Percentiles rank a stretch among this genome's conserved stretches.
phyloP scores from a whole-genome alignment of 2,329 filamentous ascomycete species.

The Didymella lethalis region DNA sequence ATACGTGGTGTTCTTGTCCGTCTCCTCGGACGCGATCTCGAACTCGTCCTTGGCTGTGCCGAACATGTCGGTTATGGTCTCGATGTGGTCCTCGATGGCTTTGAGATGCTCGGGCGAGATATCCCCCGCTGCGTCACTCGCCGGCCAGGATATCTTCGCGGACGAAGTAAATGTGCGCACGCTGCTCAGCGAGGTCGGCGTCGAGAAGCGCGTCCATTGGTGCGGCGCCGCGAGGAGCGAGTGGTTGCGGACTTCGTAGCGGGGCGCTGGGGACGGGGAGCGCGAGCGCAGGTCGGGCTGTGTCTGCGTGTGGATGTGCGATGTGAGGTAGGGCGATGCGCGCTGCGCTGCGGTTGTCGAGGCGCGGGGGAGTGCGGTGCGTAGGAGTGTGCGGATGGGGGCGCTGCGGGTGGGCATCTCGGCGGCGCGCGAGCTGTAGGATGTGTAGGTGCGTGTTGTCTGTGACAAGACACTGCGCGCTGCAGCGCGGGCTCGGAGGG shows the following conservation, averaged over 20 bases:
- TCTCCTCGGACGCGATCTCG: slow-evolving; percentile 62
- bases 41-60: slow-evolving; percentile 54
- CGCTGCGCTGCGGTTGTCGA: slow-evolving; percentile 34
- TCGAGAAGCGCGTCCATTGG: slow-evolving; percentile 47
- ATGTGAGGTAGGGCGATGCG: slow-evolving; percentile 30
- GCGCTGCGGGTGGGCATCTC: slow-evolving; percentile 37
- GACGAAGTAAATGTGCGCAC: slow-evolving; percentile 43
- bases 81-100: slow-evolving; percentile 42
- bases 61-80: slow-evolving; percentile 50
- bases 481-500: slow-evolving; percentile 9
- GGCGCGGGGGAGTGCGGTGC: slow-evolving; percentile 38
- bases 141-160: slow-evolving; percentile 16
- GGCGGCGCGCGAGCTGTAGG: slow-evolving; percentile 28
- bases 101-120: slow-evolving; percentile 34
- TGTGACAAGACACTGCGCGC: slow-evolving; percentile 18
- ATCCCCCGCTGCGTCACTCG: slow-evolving; percentile 15
- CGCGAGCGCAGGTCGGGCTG: slow-evolving; percentile 30
- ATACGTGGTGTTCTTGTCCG: slow-evolving; percentile 63
- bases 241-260: slow-evolving; percentile 37
- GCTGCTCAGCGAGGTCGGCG: slow-evolving; percentile 40
- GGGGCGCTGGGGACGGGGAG: slow-evolving; percentile 35
- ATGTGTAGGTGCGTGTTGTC: slow-evolving; percentile 24
- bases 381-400: slow-evolving; percentile 42
- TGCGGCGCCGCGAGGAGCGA: slow-evolving; percentile 35
- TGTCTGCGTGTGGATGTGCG: slow-evolving; percentile 27